These are phyloP conservation scores for Populus hybrid DNA, from an alignment of 441 rosid species.

Conservation along the genomic window DNA sequence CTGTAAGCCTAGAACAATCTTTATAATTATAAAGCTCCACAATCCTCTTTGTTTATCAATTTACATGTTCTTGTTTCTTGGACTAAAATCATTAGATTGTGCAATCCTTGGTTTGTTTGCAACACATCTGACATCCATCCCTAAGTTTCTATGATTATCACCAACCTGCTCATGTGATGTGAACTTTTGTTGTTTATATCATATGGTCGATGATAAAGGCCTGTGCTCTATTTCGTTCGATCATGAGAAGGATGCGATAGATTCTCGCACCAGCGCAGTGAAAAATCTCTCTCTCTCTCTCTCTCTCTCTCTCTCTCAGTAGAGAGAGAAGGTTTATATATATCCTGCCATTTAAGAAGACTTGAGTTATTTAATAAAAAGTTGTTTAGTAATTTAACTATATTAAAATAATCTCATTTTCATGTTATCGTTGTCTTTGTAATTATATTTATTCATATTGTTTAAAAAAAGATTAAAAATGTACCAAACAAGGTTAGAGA, in stretches of 20 bases:
- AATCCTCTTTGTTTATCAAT: neutral
- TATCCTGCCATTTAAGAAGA: neutral
- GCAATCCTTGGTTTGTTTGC: neutral
- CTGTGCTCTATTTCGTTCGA: too few species aligned
- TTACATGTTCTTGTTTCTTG: neutral
- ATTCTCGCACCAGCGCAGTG: too few species aligned
- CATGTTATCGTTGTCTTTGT: neutral
- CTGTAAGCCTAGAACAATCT: neutral
- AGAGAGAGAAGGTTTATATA: too few species aligned
- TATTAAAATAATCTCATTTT: neutral
- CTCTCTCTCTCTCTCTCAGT: too few species aligned
- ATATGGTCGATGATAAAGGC: too few species aligned
- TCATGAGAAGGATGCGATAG: too few species aligned
- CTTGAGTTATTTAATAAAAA: neutral
- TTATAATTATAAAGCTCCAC: slow-evolving; percentile 7
- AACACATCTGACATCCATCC: neutral
- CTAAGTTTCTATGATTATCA: neutral
- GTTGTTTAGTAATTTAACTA: neutral
- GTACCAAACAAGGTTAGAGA: too few species aligned
- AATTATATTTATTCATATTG: too few species aligned
- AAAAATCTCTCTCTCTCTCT: too few species aligned
- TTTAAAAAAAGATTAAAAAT: too few species aligned
- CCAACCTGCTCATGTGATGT: neutral
- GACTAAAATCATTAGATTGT: neutral
- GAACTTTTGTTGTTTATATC: neutral